Evolutionary conservation across 192 early-diverging fungal genomes (phyloP).

Genomic region (Backusella liffmaniae): DNA sequence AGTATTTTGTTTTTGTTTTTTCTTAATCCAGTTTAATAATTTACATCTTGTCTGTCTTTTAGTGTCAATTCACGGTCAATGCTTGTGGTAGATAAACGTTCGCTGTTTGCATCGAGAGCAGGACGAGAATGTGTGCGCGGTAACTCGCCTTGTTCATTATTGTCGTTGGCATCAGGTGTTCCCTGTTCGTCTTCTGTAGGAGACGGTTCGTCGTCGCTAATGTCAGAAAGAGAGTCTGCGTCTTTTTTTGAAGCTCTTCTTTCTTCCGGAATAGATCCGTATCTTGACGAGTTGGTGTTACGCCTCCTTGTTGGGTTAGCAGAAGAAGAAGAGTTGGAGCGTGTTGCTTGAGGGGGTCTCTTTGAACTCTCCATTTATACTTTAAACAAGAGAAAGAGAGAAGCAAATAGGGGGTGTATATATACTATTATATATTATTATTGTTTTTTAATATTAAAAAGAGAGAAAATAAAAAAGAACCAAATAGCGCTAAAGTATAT

Average conservation of each 20-base stretch:
- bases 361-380: slow-evolving; percentile 7
- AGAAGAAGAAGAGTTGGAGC: slow-evolving; percentile 4
- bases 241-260: background rate
- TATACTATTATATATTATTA: background rate
- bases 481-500: background rate
- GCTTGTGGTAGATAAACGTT: slow-evolving; percentile 14
- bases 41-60: slow-evolving; percentile 59
- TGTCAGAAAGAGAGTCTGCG: background rate
- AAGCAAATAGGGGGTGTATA: background rate
- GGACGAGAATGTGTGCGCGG: background rate
- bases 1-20: background rate
- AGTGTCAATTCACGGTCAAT: slow-evolving; percentile 49
- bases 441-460: background rate
- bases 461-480: background rate
- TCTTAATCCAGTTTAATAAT: background rate
- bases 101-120: background rate
- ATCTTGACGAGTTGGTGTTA: slow-evolving; percentile 3
- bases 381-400: background rate
- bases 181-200: background rate
- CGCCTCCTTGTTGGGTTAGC: background rate
- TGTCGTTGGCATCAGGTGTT: background rate
- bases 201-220: background rate
- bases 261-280: slow-evolving; percentile 13
- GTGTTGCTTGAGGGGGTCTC: slow-evolving; percentile 7
- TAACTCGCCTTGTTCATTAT: background rate